Conservation (phyloP, 495 filamentous ascomycete genomes). For the Aspergillus bertholletiae region DNA sequence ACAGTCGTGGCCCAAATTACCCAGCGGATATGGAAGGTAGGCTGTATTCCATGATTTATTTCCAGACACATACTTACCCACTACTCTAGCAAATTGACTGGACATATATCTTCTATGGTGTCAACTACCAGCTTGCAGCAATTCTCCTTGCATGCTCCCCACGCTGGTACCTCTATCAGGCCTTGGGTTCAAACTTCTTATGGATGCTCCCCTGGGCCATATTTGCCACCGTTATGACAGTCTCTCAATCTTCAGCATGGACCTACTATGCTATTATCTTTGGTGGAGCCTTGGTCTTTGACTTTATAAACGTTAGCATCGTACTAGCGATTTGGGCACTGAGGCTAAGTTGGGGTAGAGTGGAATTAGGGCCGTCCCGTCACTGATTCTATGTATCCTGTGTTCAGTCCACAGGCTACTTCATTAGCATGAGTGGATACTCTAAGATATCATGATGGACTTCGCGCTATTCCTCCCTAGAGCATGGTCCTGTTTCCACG, state of each 20-base stretch:
- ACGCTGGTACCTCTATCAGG: conserved; percentile 66
- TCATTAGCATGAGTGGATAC: too few relatives aligned
- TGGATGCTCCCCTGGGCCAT: conserved; percentile 73
- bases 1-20: conserved; percentile 57
- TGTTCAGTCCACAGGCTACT: too few relatives aligned
- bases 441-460: too few relatives aligned
- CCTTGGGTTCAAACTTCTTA: conserved; percentile 59
- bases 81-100: conserved; percentile 60
- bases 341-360: too few relatives aligned
- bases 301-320: conserved; percentile 44
- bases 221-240: conserved; percentile 44
- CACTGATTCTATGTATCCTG: too few relatives aligned
- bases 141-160: conserved; percentile 64
- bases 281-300: conserved; percentile 67
- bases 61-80: too few relatives aligned
- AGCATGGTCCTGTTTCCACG: too few relatives aligned
- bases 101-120: conserved; percentile 75
- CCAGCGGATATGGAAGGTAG: conserved; percentile 61
- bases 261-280: conserved; percentile 65
- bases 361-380: too few relatives aligned
- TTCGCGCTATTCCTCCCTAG: too few relatives aligned
- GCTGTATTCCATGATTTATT: too few relatives aligned
- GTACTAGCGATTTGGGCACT: conserved; percentile 49
- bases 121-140: conserved; percentile 60
- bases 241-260: conserved; percentile 58